Conservation (phyloP, 331 rosid species). For the Malus hybrid region DNA sequence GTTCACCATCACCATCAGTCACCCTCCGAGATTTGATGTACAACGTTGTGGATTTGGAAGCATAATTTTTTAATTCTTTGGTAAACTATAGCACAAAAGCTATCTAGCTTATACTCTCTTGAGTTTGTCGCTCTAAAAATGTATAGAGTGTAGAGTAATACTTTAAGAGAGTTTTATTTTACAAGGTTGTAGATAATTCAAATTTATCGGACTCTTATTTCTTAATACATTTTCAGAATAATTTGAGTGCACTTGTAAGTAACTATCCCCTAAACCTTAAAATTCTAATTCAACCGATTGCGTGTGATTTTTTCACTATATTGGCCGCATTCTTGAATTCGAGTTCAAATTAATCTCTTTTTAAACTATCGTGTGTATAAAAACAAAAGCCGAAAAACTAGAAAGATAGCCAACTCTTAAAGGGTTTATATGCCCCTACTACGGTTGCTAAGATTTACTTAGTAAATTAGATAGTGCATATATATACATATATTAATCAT, state of each 20-base stretch:
- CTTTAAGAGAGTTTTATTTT: background rate
- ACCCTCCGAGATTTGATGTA: background rate
- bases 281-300: too few relatives aligned
- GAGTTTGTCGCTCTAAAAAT: background rate
- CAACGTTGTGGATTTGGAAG: background rate
- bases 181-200: background rate
- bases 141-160: background rate
- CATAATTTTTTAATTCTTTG: background rate
- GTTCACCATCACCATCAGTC: slow-evolving; percentile 4
- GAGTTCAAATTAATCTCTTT: too few relatives aligned
- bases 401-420: too few relatives aligned
- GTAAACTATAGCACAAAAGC: background rate
- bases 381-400: too few relatives aligned
- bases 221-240: too few relatives aligned
- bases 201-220: too few relatives aligned
- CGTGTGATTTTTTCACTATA: too few relatives aligned
- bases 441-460: background rate
- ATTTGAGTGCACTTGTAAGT: too few relatives aligned
- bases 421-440: background rate
- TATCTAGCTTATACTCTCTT: background rate
- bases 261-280: too few relatives aligned
- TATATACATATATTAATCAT: too few relatives aligned
- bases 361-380: too few relatives aligned
- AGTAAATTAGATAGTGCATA: background rate
- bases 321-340: too few relatives aligned